These are phyloP conservation scores for Chrysoporthe deuterocubensis DNA, from an alignment of 2,329 filamentous ascomycete species.

Conservation along the genomic window DNA sequence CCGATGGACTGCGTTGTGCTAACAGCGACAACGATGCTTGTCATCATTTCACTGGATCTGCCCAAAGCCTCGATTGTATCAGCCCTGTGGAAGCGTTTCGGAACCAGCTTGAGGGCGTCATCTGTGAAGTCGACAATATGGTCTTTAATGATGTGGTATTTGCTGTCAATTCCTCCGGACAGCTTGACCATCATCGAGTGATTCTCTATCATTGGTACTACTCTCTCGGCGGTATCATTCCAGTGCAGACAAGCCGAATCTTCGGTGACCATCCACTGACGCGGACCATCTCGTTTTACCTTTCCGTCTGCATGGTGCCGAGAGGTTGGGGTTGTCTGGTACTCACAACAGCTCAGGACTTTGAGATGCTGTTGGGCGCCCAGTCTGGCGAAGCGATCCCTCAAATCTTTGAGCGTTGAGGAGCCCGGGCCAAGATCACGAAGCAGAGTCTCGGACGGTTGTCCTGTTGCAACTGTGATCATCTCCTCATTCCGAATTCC, in stretches of 20 bases:
- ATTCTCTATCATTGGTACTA: background rate
- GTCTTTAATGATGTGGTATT: background rate
- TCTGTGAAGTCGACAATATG: background rate
- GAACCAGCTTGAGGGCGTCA: background rate
- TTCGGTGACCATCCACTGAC: background rate
- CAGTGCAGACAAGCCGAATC: background rate
- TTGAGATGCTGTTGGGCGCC: background rate
- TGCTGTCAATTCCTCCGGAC: background rate
- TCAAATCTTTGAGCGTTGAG: background rate
- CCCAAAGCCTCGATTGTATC: background rate
- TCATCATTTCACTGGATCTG: background rate
- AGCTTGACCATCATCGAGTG: background rate
- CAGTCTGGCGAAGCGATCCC: background rate
- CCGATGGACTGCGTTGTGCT: background rate
- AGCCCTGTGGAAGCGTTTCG: background rate
- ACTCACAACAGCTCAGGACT: background rate
- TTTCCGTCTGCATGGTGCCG: background rate
- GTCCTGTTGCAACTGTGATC: background rate
- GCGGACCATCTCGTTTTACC: background rate
- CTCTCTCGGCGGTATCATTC: background rate
- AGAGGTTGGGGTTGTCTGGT: background rate
- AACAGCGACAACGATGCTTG: background rate
- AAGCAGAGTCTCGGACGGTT: background rate
- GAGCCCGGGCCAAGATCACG: background rate
- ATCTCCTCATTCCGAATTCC: background rate